Base-by-base conservation (phyloP, 495 filamentous ascomycete genomes). In the Xylona heveae region DNA sequence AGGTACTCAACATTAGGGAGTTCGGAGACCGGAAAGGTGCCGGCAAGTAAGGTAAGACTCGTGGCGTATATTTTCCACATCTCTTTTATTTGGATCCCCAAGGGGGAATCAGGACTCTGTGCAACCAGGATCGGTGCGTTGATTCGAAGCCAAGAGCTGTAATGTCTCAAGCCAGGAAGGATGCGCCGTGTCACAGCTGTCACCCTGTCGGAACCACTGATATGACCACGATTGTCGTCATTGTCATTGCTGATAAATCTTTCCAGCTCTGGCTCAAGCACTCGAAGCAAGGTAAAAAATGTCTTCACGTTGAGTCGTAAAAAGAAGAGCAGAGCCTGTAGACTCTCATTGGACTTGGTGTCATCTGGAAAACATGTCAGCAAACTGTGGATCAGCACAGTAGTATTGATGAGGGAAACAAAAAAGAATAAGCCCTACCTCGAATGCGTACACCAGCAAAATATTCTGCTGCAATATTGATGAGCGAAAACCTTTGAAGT, bases 401-500 rank as follows among this genome's bases (percentile, higher is more conserved):
- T 37, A 5, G 33, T 22, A 21, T 26, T 15, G 33, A n/a, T 28
- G 28, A 19, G 22, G 22, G 24, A 6, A 20, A 5, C 30, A 24
- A 19, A 29, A 18, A 24, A 8, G 25, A 13, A 18, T 31, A 19
- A 19, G 18, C 39, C 30, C 58, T 61, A 80, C 77, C 57, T 45
- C 53, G 54, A 27, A 75, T 61, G 36, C 65, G 68, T 14, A 61
- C 48, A 13, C 57, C 56, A 16, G 80, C 72, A 41, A 74, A 64
- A 37, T 68, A 69, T 45, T 90, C 78, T 7, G 84, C 80, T 1
- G 80, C 68, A 30, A 94, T 72, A 42, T 90, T 95, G 35, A 80
- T 70, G 19, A 94, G 57, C 28, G 81, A 68, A 40, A 93, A 71
- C 44, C 82, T 84, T 28, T 79, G 64, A 18, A 91, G 47, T 3